Evolutionary conservation across 768 basidiomycete genomes (phyloP).

Genomic region (Xerocomellus chrysenteron): DNA sequence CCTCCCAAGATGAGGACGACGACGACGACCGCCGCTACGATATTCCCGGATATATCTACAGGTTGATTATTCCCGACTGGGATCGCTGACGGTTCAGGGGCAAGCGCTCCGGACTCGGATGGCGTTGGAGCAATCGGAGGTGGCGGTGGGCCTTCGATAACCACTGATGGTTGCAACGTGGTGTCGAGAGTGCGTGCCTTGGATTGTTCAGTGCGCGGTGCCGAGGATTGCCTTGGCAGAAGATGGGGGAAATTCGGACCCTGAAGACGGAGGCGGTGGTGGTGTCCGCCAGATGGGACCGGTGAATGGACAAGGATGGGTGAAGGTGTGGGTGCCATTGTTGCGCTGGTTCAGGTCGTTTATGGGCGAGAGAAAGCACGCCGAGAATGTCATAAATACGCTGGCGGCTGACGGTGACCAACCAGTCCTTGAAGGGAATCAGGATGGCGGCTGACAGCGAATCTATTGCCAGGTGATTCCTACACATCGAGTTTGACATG

Average conservation of each 20-base stretch:
- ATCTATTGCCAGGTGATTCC: background rate
- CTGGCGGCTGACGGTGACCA: slow-evolving; percentile 24
- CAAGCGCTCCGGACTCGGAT: slow-evolving; percentile 4
- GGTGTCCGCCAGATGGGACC: slow-evolving; percentile 5
- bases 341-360: background rate
- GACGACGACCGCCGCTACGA: slow-evolving; percentile 22
- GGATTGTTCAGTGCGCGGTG: background rate
- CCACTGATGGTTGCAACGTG: slow-evolving; percentile 7
- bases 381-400: slow-evolving; percentile 23
- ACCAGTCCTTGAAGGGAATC: background rate
- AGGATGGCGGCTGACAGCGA: slow-evolving; percentile 21
- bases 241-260: slow-evolving; percentile 1
- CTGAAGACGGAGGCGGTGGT: slow-evolving; percentile 20
- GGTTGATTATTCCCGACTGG: background rate
- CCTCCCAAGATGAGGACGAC: slow-evolving; percentile 28
- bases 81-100: slow-evolving; percentile 5
- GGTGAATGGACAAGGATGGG: slow-evolving; percentile 1
- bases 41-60: slow-evolving; percentile 18
- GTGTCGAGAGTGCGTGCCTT: slow-evolving; percentile 8
- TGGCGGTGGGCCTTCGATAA: slow-evolving; percentile 1
- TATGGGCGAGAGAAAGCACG: background rate
- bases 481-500: background rate
- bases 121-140: slow-evolving; percentile 1
- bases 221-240: background rate
- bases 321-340: slow-evolving; percentile 25